Percentiles rank a stretch among this genome's conserved stretches.
Conservation (phyloP, 345 rosid species). For the Kandelia obovata region DNA sequence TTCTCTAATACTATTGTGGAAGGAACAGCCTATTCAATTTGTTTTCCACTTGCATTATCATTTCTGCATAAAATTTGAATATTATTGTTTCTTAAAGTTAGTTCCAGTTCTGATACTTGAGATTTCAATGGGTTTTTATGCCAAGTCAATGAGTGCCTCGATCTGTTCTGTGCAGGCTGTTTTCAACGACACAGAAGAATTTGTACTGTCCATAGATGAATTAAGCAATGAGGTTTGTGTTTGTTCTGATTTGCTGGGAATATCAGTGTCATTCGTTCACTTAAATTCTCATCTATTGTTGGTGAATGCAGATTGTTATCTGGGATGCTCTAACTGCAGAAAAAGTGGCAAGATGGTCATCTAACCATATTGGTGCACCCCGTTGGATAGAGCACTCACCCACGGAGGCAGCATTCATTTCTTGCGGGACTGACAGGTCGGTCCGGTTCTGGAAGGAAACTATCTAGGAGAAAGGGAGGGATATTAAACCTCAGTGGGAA, state of each 20-base stretch:
- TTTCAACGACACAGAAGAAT: constrained; percentile 77
- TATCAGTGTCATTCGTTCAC: not conserved
- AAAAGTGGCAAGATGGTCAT: constrained; percentile 69
- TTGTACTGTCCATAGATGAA: constrained; percentile 63
- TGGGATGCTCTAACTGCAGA: constrained; percentile 84
- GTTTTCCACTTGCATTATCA: too few relatives aligned
- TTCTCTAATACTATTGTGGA: too few relatives aligned
- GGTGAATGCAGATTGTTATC: constrained; percentile 51
- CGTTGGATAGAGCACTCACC: constrained; percentile 88
- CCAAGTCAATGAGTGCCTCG: not conserved
- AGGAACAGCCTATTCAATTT: too few relatives aligned
- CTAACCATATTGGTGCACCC: constrained; percentile 67
- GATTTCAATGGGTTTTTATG: not conserved
- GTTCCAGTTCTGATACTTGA: not conserved
- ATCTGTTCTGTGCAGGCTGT: constrained; percentile 52
- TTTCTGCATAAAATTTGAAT: too few relatives aligned
- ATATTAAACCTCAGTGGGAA: not conserved
- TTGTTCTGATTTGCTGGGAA: not conserved
- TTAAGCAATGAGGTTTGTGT: constrained; percentile 51
- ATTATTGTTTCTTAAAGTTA: too few relatives aligned
- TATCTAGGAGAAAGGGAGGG: constrained; percentile 16
- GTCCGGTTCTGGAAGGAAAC: constrained; percentile 57
- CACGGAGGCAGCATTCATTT: constrained; percentile 52
- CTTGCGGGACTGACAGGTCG: constrained; percentile 62
- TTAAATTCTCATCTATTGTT: not conserved